A percentile compares a stretch with the other conserved stretches of the same genome.
Conservation (phyloP, 1,139 yeast genomes). For the Blastobotrys serpentis region DNA sequence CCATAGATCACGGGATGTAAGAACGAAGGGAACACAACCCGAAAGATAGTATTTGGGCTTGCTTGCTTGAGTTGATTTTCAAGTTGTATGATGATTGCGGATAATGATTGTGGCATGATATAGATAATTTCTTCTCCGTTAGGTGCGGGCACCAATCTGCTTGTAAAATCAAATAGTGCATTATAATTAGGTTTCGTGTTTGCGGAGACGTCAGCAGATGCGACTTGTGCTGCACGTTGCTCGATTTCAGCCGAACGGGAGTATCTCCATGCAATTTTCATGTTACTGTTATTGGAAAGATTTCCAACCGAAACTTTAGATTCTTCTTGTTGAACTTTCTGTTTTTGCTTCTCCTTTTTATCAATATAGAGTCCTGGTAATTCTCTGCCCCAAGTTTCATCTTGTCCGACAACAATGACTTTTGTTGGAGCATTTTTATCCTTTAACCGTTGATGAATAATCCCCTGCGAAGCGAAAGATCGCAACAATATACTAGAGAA, state of each 20-base stretch:
- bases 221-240: slow-evolving; percentile 10
- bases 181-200: slow-evolving; percentile 23
- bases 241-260: slow-evolving; percentile 22
- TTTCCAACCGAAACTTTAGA: slow-evolving; percentile 68
- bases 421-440: slow-evolving; percentile 30
- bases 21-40: slow-evolving; percentile 73
- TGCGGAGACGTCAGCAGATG: slow-evolving; percentile 9
- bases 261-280: slow-evolving; percentile 58
- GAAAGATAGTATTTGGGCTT: slow-evolving; percentile 43
- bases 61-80: slow-evolving; percentile 17
- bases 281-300: slow-evolving; percentile 48
- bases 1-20: slow-evolving; percentile 77
- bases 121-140: slow-evolving; percentile 53
- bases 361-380: slow-evolving; percentile 82
- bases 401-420: slow-evolving; percentile 64
- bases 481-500: slow-evolving; percentile 73
- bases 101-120: slow-evolving; percentile 11
- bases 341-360: slow-evolving; percentile 63
- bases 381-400: slow-evolving; percentile 62
- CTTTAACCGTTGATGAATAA: slow-evolving; percentile 58
- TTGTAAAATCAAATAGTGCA: slow-evolving; percentile 58
- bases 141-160: slow-evolving; percentile 66
- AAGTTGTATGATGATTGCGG: slow-evolving; percentile 13
- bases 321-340: slow-evolving; percentile 58
- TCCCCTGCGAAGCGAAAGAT: slow-evolving; percentile 76